These are phyloP conservation scores for Adansonia rubrostipa DNA, from an alignment of 441 rosid species.

Conservation along the genomic window DNA sequence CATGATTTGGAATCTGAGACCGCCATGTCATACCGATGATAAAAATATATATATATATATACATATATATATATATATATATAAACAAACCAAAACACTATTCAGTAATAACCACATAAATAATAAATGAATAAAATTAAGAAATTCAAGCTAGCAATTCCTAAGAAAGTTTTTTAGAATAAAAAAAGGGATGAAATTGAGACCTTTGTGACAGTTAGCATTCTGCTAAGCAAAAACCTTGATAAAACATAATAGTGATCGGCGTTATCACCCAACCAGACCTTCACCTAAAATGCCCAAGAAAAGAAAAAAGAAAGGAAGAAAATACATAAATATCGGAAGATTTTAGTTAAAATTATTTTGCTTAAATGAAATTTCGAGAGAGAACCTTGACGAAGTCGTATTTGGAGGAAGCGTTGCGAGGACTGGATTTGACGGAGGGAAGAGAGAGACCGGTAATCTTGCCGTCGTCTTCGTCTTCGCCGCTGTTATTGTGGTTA, in stretches of 20 bases:
- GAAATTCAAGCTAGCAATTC: not conserved
- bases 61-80: too few relatives aligned
- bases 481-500: constrained; percentile 31
- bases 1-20: constrained; percentile 94
- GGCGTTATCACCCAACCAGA: constrained; percentile 96
- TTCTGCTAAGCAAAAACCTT: constrained; percentile 93
- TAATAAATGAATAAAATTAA: not conserved
- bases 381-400: constrained; percentile 86
- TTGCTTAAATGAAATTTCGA: not conserved
- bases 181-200: not conserved
- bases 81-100: not conserved
- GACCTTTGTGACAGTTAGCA: constrained; percentile 98
- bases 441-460: constrained; percentile 46
- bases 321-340: not conserved
- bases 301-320: not conserved
- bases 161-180: not conserved
- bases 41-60: too few relatives aligned
- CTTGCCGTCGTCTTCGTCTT: constrained; percentile 38
- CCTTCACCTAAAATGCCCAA: constrained; percentile 70
- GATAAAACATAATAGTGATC: constrained; percentile 97
- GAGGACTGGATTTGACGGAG: constrained; percentile 62
- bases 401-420: constrained; percentile 95
- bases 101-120: not conserved
- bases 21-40: not conserved
- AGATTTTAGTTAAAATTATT: not conserved